A percentile compares a stretch with the other conserved stretches of the same genome.
phyloP scores from a whole-genome alignment of 1,139 yeast genomes.

The Pichia sp. region DNA sequence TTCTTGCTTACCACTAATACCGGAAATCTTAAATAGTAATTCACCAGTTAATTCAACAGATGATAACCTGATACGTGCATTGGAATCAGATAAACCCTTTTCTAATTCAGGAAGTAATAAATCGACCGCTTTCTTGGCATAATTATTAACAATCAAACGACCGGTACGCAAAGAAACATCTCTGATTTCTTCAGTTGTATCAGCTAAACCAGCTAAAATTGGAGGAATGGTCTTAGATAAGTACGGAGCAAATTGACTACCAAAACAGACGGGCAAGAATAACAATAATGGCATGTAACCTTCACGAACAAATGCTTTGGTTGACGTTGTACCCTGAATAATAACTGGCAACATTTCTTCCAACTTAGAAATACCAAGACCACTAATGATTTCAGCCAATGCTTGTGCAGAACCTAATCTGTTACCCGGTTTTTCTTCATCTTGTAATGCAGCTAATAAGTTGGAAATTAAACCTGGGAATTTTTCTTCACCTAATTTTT shows the following conservation, averaged over 20 bases:
- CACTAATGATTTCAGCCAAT: constrained; percentile 85
- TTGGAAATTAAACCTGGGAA: constrained; percentile 91
- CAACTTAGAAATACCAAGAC: constrained; percentile 79
- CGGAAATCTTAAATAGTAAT: constrained; percentile 87
- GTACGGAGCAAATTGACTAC: constrained; percentile 86
- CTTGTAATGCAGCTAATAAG: constrained; percentile 68
- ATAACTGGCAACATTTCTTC: constrained; percentile 84
- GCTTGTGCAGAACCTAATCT: constrained; percentile 98
- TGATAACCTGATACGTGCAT: constrained; percentile 83
- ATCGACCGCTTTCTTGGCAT: constrained; percentile 91
- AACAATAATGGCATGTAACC: constrained; percentile 89
- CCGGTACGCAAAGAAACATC: constrained; percentile 93
- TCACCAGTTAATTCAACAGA: constrained; percentile 98
- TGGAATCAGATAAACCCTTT: constrained; percentile 75
- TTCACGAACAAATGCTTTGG: constrained; percentile 71
- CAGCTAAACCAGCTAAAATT: constrained; percentile 86
- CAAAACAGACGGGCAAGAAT: constrained; percentile 92
- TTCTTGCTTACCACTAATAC: constrained; percentile 68
- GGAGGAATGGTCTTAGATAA: constrained; percentile 83
- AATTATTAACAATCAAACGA: constrained; percentile 82
- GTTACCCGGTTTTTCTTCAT: constrained; percentile 81
- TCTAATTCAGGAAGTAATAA: constrained; percentile 90
- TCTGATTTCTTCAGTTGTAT: constrained; percentile 76
- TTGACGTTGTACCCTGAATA: constrained; percentile 62
- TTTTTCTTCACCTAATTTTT: constrained; percentile 90